Evolutionary conservation across 169 alveolate genomes (phyloP).

Genomic region (Plasmodium berghei): DNA sequence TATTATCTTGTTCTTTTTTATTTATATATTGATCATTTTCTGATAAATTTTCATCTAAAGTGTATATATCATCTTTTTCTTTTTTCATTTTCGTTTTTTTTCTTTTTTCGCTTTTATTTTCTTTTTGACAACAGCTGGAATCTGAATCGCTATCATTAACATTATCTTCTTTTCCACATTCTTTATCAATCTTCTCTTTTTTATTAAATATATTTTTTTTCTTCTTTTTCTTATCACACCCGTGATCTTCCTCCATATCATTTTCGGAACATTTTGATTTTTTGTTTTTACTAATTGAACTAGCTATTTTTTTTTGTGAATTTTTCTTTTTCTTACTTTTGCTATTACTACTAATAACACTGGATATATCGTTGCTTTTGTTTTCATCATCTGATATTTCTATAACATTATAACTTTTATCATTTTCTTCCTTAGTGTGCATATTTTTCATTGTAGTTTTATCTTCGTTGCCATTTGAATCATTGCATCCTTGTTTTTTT

Average conservation of each 20-base stretch:
- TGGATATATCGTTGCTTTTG: conserved; percentile 16
- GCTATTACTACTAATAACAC: conserved; percentile 22
- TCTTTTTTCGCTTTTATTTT: no score
- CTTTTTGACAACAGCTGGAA: no score
- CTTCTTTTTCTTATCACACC: conserved; percentile 1
- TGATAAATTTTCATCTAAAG: no score
- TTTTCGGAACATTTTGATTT: neutral
- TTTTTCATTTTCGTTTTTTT: no score
- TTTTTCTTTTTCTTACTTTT: conserved; percentile 8
- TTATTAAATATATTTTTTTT: neutral
- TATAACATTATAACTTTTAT: conserved; percentile 18
- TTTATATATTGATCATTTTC: no score
- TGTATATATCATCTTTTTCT: no score
- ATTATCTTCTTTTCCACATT: neutral
- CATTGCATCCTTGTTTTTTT: neutral
- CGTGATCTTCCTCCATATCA: neutral
- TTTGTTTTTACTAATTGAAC: conserved; percentile 1
- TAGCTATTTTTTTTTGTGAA: neutral
- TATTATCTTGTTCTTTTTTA: no score
- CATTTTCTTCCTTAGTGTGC: neutral
- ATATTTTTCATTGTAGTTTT: neutral
- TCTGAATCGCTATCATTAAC: neutral
- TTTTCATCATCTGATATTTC: conserved; percentile 69
- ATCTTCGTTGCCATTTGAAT: conserved; percentile 4
- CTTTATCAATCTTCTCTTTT: neutral